These are phyloP conservation scores for Entomophthora muscae DNA, from an alignment of 371 early-diverging fungal species.

Conservation along the genomic window DNA sequence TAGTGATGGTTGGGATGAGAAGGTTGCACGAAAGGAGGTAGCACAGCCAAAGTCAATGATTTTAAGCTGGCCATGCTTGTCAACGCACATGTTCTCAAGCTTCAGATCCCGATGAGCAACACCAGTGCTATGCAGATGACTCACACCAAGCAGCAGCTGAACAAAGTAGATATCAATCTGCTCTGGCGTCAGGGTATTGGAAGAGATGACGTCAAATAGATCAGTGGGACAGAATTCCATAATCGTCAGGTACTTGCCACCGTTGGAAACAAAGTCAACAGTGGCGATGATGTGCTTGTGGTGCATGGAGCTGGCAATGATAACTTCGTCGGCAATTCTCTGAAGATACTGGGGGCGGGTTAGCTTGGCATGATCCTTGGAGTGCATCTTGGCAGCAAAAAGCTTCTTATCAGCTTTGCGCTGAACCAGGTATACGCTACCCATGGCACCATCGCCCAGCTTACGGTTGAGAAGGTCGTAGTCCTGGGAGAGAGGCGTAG, in stretches of 20 bases:
- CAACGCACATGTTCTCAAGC: slow-evolving; percentile 65
- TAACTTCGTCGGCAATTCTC: slow-evolving; percentile 64
- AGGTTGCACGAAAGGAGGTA: slow-evolving; percentile 53
- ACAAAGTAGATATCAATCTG: slow-evolving; percentile 50
- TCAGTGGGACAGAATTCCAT: slow-evolving; percentile 69
- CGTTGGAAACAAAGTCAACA: slow-evolving; percentile 51
- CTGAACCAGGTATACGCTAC: slow-evolving; percentile 39
- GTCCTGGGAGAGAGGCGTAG: background rate
- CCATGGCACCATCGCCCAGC: slow-evolving; percentile 55
- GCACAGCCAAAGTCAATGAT: slow-evolving; percentile 87
- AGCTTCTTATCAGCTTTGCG: slow-evolving; percentile 28
- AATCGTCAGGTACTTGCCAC: slow-evolving; percentile 31
- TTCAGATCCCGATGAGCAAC: slow-evolving; percentile 78
- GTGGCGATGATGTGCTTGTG: slow-evolving; percentile 80
- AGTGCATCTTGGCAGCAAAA: slow-evolving; percentile 66
- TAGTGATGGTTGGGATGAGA: slow-evolving; percentile 31
- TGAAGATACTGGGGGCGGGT: slow-evolving; percentile 32
- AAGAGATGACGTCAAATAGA: slow-evolving; percentile 48
- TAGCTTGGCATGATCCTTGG: background rate
- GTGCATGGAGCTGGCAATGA: slow-evolving; percentile 57
- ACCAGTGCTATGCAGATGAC: slow-evolving; percentile 50
- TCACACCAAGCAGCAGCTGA: slow-evolving; percentile 51
- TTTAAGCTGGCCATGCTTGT: slow-evolving; percentile 50
- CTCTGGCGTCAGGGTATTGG: slow-evolving; percentile 39
- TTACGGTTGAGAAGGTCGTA: background rate